Base-by-base conservation (phyloP, 2,329 filamentous ascomycete genomes). In the Colletotrichum sp. region DNA sequence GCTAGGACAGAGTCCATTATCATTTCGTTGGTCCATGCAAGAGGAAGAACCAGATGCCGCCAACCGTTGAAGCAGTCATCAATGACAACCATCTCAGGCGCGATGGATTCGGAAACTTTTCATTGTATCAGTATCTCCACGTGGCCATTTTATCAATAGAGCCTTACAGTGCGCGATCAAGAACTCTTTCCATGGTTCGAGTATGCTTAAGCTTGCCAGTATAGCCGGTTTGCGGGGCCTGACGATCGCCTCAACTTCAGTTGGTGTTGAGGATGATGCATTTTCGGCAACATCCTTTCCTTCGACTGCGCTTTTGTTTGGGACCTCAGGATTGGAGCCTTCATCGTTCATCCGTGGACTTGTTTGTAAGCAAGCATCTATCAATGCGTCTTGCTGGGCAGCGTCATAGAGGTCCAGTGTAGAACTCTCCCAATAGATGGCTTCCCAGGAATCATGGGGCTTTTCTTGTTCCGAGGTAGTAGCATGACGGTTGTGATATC, bases 1-100 rank as follows among this genome's bases (percentile, higher is more conserved):
- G 81, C 79, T 8, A 81, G 73, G 0, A 82, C 79, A 5, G 81
- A 75, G n/a, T 76, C 79, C 78, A 81, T 79, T 57, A 82, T 69
- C 9, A 80, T 75, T 2, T 80, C 72, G 32, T 81, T 78, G 8
- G 71, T 55, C 24, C 71, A 71, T 3, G 80, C 79, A 2, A 80
- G 32, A 7, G 79, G 79, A 1, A 81, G 57, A 13, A 80, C 68
- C 5, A 79, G 55, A 30, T 78, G 71, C 12, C 78, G 71, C 79
- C 79, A 81, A n/a, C 71, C 77, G 16, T 79, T 79, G 52, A 71
- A 65, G 22, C 62, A n/a, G 32, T 75, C 78, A 59, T 81, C 80
- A 2, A 80, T 64, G 15, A 75, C 71, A 0, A 79, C 75, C 80
- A 81, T 80, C 15, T 81, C 77, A 4, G 77, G 76, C 18, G 80